A percentile compares a stretch with the other conserved stretches of the same genome.
These are phyloP conservation scores for Plasmopara muralis DNA, from an alignment of 352 stramenopile species.

Conservation along the genomic window DNA sequence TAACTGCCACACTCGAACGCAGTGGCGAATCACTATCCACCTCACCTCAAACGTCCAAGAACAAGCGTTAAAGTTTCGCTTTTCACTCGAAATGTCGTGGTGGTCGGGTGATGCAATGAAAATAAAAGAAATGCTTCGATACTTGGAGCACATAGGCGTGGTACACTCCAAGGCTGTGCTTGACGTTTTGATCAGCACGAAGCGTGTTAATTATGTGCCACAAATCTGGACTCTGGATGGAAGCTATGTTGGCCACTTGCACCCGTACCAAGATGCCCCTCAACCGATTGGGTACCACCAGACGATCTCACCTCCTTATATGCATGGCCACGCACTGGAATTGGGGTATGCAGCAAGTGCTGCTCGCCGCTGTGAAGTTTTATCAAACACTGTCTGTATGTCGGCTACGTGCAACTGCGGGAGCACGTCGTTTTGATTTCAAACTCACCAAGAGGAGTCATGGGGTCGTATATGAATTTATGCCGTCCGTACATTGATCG, in stretches of 20 bases:
- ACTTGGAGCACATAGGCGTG: constrained; percentile 46
- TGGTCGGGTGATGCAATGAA: constrained; percentile 43
- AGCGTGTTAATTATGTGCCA: constrained; percentile 76
- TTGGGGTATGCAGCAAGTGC: constrained; percentile 42
- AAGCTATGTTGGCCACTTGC: constrained; percentile 33
- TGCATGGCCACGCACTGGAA: constrained; percentile 85
- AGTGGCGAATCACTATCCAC: background rate
- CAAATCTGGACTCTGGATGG: constrained; percentile 43
- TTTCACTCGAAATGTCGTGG: constrained; percentile 26
- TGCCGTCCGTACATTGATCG: no score
- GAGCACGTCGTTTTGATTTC: no score
- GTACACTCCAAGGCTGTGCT: constrained; percentile 48
- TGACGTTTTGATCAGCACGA: constrained; percentile 67
- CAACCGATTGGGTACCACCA: constrained; percentile 83
- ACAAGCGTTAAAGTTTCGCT: background rate
- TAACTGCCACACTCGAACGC: constrained; percentile 11
- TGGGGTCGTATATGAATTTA: no score
- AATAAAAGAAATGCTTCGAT: constrained; percentile 49
- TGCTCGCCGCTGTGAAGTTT: no score
- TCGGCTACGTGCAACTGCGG: no score
- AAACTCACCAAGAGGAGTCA: no score
- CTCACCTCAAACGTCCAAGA: background rate
- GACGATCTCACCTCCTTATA: constrained; percentile 90
- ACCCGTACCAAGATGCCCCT: constrained; percentile 75
- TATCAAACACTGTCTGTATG: no score